Evolutionary conservation across 805 yeast species (phyloP), one percentile per base, ranked within the genome.

Genomic region (Barnettozyma vustinii): DNA sequence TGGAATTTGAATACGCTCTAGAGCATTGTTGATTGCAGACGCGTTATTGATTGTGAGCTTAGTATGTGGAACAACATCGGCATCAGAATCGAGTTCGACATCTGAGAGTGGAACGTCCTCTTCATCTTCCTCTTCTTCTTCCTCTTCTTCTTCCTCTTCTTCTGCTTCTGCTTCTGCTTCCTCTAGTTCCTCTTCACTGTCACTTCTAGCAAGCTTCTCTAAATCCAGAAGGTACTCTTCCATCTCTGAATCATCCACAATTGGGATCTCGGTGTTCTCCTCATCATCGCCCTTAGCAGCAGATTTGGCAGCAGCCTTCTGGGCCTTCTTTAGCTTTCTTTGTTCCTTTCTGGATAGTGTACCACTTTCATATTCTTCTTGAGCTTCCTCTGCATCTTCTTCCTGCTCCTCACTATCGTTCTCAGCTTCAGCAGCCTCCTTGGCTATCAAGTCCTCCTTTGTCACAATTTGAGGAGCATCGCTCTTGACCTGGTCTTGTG

Each of bases 41-140:
- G 73, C 74, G 70, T 94, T 92, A 69, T 94, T 90, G 54, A 92
- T 74, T 12, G 97, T 91, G 45, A 89, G 76, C 66, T 91, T 91
- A 50, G 94, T 89, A 68, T 85, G 81, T 44, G 98, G 97, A 35
- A 92, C 90, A 41, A 91, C 80, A 66, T 94, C 99, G 16, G 96
- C 96, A 64, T 91, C 97, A 2, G 94, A 87, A 61, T 90, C 97
- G 40, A 88, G 70, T 61, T 92, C 97, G 23, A 85, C 97, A 47
- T 90, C 97, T 1, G 96, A 87, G 46, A 89, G 77, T 19, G 96
- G 86, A 41, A 91, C 77, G 57, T 90, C 97, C 56, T 85, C 91
- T 48, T 80, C 88, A 27, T 76, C 83, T 41, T 75, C 83, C 1
- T 73, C 80, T 6, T 76, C 80, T 41, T 71, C 70, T 40, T 57